Conservation (phyloP, 352 stramenopile genomes). For the Phytophthora sp. region DNA sequence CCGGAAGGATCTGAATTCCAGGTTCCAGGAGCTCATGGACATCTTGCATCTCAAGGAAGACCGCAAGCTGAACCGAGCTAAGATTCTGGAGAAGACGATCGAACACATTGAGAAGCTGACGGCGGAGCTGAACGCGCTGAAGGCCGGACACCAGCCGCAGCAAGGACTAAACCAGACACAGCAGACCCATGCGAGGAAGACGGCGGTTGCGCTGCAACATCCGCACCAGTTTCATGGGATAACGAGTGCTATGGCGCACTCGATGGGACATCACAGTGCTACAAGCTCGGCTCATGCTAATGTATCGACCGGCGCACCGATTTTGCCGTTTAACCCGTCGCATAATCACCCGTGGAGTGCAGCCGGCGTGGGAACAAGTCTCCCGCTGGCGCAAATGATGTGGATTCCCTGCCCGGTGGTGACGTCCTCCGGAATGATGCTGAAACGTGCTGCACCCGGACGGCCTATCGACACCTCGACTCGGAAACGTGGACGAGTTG, state of each 20-base stretch:
- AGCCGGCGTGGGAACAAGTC: not conserved
- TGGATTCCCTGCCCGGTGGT: conserved; percentile 49
- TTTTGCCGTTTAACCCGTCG: conserved; percentile 34
- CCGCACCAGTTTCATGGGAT: conserved; percentile 11
- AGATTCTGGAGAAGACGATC: conserved; percentile 70
- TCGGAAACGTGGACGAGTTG: conserved; percentile 23
- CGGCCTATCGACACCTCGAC: conserved; percentile 2
- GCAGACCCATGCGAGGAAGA: conserved; percentile 11
- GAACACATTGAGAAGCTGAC: conserved; percentile 63
- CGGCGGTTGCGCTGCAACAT: conserved; percentile 9
- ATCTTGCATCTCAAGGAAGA: conserved; percentile 63
- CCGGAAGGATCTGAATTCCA: conserved; percentile 64
- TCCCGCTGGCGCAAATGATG: conserved; percentile 43
- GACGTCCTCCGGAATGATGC: conserved; percentile 15
- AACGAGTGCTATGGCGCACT: conserved; percentile 7
- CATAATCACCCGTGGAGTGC: conserved; percentile 28
- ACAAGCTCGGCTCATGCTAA: not conserved
- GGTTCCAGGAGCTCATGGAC: conserved; percentile 74
- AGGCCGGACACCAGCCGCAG: conserved; percentile 5
- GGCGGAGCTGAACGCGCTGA: conserved; percentile 38
- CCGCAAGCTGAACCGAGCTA: conserved; percentile 69
- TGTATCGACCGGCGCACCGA: not conserved
- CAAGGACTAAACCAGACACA: conserved; percentile 11
- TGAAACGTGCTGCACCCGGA: conserved; percentile 20
- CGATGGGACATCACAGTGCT: conserved; percentile 7